A percentile compares a stretch with the other conserved stretches of the same genome.
Conservation (phyloP, 129 eudicot genomes). For the Gnaphalium uliginosum region DNA sequence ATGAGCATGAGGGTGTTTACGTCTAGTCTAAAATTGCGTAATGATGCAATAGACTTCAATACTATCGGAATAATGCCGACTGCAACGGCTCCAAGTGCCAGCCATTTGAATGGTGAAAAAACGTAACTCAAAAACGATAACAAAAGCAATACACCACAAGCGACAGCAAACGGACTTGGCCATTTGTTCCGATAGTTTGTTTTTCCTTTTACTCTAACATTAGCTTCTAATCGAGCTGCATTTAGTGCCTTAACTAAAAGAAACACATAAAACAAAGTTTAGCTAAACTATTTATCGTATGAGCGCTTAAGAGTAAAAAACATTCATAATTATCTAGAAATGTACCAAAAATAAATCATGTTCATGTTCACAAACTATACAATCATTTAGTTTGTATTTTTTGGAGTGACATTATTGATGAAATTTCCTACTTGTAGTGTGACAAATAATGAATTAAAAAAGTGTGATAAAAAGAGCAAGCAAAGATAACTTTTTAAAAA, state of each 20-base stretch:
- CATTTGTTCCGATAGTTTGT: slow-evolving; percentile 55
- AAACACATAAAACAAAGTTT: neutral
- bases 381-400: neutral
- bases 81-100: slow-evolving; percentile 61
- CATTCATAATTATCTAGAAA: neutral
- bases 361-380: no score
- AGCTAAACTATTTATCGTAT: neutral
- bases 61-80: slow-evolving; percentile 64
- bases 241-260: slow-evolving; percentile 65
- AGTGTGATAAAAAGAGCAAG: neutral
- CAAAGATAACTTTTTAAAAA: slow-evolving; percentile 21
- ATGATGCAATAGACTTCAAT: slow-evolving; percentile 45
- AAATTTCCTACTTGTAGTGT: neutral
- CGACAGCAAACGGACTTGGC: slow-evolving; percentile 73
- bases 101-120: slow-evolving; percentile 64
- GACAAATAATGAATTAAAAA: neutral
- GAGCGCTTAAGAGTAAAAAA: neutral
- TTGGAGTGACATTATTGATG: neutral
- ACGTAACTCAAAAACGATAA: slow-evolving; percentile 58
- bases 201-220: slow-evolving; percentile 47
- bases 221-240: slow-evolving; percentile 79
- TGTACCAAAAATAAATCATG: no score
- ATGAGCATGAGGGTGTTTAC: slow-evolving; percentile 71
- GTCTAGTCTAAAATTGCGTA: slow-evolving; percentile 52
- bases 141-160: slow-evolving; percentile 54